Percentiles rank a stretch among this genome's conserved stretches.
Conservation (phyloP, 495 filamentous ascomycete species). For the Pyrenopolyporus hunteri region DNA sequence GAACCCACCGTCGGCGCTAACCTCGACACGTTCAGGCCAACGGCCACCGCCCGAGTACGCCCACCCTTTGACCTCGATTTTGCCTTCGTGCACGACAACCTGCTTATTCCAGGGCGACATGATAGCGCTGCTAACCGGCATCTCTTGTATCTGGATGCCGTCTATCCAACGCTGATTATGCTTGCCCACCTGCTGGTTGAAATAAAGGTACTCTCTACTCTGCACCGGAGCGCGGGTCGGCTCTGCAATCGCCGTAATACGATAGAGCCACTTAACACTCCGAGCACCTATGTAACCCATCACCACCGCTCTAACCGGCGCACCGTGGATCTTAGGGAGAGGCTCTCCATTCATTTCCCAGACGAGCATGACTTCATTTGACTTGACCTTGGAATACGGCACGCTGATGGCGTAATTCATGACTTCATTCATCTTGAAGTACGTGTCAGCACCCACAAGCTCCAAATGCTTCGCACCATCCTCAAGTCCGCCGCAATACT, state of each 20-base stretch:
- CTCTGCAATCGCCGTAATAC: constrained; percentile 55
- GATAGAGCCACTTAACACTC: constrained; percentile 64
- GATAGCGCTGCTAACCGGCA: constrained; percentile 67
- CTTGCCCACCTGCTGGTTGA: constrained; percentile 64
- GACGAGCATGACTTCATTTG: constrained; percentile 69
- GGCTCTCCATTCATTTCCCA: constrained; percentile 75
- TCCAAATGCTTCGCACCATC: constrained; percentile 65
- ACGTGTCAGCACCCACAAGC: constrained; percentile 68
- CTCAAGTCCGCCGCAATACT: constrained; percentile 65
- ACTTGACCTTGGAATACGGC: constrained; percentile 68
- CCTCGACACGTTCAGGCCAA: constrained; percentile 64
- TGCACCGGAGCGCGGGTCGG: constrained; percentile 53
- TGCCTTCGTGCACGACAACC: constrained; percentile 60
- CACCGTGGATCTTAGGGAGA: constrained; percentile 69
- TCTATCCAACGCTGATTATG: constrained; percentile 60
- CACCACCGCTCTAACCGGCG: constrained; percentile 65
- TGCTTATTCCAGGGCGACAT: constrained; percentile 61
- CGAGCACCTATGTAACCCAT: constrained; percentile 67
- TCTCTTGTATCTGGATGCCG: constrained; percentile 67
- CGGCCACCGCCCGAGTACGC: constrained; percentile 65
- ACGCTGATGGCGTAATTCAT: constrained; percentile 69
- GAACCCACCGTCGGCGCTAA: constrained; percentile 62
- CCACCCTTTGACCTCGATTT: constrained; percentile 61
- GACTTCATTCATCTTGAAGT: constrained; percentile 67
- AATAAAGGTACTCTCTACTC: constrained; percentile 64